Percentiles rank a stretch among this genome's conserved stretches.
Conservation (phyloP, 306 rosid genomes). For the Quercus dentata region DNA sequence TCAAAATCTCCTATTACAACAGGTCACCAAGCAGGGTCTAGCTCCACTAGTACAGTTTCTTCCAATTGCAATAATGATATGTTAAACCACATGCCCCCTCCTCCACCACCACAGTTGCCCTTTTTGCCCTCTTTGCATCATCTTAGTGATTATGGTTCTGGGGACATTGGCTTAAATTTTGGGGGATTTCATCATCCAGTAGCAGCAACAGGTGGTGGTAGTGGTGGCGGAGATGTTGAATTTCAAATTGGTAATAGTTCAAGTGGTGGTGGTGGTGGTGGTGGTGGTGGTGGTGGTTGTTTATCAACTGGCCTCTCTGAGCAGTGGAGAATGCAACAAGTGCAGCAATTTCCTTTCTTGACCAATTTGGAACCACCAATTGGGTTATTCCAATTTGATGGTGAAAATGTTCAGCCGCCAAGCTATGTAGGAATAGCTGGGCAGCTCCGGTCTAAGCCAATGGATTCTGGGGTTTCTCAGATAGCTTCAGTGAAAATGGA, state of each 20-base stretch:
- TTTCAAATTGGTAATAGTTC: constrained; percentile 35
- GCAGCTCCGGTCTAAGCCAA: constrained; percentile 41
- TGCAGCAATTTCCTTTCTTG: constrained; percentile 61
- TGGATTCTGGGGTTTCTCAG: constrained; percentile 34
- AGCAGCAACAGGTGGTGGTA: constrained; percentile 28
- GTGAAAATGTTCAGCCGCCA: constrained; percentile 30
- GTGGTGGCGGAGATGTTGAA: constrained; percentile 26
- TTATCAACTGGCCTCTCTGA: constrained; percentile 37
- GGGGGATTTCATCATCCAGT: constrained; percentile 30
- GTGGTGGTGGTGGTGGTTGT: background rate
- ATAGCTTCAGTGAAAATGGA: constrained; percentile 48
- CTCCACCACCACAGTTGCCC: constrained; percentile 40
- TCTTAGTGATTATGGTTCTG: constrained; percentile 40
- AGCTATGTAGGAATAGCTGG: constrained; percentile 26
- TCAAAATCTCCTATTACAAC: constrained; percentile 47
- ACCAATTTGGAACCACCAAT: constrained; percentile 48
- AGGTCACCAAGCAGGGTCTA: constrained; percentile 32
- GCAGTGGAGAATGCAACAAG: constrained; percentile 59
- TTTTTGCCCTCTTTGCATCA: constrained; percentile 52
- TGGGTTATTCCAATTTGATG: constrained; percentile 49
- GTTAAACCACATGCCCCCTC: constrained; percentile 37
- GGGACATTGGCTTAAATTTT: constrained; percentile 40
- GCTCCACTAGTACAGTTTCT: constrained; percentile 45
- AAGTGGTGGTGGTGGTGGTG: constrained; percentile 3
- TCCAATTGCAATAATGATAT: constrained; percentile 39